Evolutionary conservation across 2,329 filamentous ascomycete species (phyloP).

Genomic region (Cordyceps cateniannulata): DNA sequence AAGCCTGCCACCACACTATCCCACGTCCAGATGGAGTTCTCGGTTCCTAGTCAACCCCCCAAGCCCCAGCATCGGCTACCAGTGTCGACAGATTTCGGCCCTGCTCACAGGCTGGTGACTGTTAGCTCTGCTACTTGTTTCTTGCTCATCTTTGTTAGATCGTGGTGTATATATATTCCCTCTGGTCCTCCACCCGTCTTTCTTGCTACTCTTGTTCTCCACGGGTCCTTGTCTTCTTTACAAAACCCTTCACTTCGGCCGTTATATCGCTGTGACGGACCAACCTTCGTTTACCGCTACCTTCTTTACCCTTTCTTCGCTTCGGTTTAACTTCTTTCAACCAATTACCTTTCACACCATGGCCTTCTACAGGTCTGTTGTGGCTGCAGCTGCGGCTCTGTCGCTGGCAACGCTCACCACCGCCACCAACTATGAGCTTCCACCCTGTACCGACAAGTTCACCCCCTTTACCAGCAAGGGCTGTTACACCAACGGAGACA

Average conservation of each 20-base stretch:
- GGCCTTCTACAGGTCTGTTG: slow-evolving; percentile 26
- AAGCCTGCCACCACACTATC: not conserved
- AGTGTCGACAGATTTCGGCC: slow-evolving; percentile 1
- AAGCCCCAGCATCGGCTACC: not conserved
- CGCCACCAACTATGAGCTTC: slow-evolving; percentile 38
- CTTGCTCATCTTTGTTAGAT: not conserved
- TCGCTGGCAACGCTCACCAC: slow-evolving; percentile 30
- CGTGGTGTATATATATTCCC: slow-evolving; percentile 8
- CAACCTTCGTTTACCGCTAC: slow-evolving; percentile 15
- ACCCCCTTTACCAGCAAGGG: slow-evolving; percentile 43
- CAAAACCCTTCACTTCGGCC: slow-evolving; percentile 1
- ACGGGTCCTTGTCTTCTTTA: not conserved
- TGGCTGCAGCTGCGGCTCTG: slow-evolving; percentile 30
- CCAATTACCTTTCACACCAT: slow-evolving; percentile 22
- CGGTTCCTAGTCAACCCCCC: not conserved
- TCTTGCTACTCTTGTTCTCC: not conserved
- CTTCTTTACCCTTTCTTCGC: slow-evolving; percentile 4
- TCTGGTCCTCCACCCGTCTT: not conserved
- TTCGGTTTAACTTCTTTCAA: slow-evolving; percentile 7
- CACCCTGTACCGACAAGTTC: slow-evolving; percentile 38
- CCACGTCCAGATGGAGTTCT: not conserved
- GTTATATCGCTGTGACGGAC: slow-evolving; percentile 16
- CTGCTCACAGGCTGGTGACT: not conserved
- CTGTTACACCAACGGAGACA: slow-evolving; percentile 37
- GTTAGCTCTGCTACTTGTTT: not conserved